phyloP scores from a whole-genome alignment of 352 stramenopile species.

The Phytophthora sp. region DNA sequence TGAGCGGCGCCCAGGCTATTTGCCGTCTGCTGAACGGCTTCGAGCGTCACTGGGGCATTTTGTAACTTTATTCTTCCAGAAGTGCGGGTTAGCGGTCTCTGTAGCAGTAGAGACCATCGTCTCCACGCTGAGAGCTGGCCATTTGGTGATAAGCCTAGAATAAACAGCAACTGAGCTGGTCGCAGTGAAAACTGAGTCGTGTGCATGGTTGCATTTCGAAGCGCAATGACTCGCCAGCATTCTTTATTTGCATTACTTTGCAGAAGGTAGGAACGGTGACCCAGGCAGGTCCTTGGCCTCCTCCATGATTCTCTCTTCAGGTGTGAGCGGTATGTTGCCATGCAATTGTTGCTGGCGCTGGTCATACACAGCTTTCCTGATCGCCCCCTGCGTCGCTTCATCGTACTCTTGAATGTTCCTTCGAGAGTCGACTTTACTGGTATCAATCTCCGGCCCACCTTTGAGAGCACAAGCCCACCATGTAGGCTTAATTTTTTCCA shows the following conservation, averaged over 20 bases:
- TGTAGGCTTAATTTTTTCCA: constrained; percentile 97
- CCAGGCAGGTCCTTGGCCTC: constrained; percentile 87
- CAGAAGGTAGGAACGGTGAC: constrained; percentile 38
- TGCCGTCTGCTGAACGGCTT: constrained; percentile 97
- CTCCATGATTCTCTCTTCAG: constrained; percentile 93
- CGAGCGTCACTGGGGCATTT: constrained; percentile 98
- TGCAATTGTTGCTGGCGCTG: constrained; percentile 92
- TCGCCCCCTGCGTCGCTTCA: constrained; percentile 96
- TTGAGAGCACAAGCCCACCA: constrained; percentile 97
- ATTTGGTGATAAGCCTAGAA: constrained; percentile 11
- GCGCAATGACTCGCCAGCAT: not conserved
- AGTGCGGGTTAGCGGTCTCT: not conserved
- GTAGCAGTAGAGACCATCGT: constrained; percentile 1
- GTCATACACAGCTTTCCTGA: constrained; percentile 99
- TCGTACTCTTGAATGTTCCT: constrained; percentile 97
- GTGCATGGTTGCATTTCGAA: constrained; percentile 9
- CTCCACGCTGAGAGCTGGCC: not conserved
- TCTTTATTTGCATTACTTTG: not conserved
- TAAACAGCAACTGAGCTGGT: not conserved
- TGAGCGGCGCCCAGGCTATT: constrained; percentile 97
- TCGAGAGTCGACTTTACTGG: constrained; percentile 96
- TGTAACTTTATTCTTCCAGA: constrained; percentile 76
- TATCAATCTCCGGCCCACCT: constrained; percentile 97
- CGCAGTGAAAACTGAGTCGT: constrained; percentile 14
- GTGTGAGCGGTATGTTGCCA: constrained; percentile 90